Evolutionary conservation across 176 grass and related monocot species (phyloP).

Genomic region (Calamus simplicifolius): DNA sequence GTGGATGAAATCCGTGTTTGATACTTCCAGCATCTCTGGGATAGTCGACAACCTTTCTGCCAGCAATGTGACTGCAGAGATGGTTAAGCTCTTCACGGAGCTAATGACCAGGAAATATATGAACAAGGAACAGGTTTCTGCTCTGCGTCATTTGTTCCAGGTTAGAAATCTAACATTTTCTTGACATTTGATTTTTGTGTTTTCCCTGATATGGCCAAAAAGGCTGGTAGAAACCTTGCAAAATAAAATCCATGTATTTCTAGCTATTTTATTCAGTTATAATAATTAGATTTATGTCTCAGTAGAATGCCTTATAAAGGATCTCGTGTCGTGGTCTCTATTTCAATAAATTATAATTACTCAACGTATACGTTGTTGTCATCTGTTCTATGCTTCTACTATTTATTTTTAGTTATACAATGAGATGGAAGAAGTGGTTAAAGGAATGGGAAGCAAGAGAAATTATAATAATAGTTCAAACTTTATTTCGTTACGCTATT

Average conservation of each 20-base stretch:
- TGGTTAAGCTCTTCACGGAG: constrained; percentile 73
- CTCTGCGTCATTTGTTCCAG: constrained; percentile 84
- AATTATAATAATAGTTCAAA: background rate
- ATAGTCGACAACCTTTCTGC: constrained; percentile 63
- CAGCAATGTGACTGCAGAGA: constrained; percentile 77
- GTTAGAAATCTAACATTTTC: constrained; percentile 26
- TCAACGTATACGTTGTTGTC: no score
- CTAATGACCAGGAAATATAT: constrained; percentile 59
- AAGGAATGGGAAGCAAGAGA: background rate
- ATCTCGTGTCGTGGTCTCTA: no score
- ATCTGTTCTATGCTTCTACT: no score
- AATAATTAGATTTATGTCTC: no score
- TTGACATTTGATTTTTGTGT: background rate
- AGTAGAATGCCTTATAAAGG: no score
- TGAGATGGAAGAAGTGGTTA: background rate
- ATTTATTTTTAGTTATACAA: background rate
- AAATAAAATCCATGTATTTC: no score
- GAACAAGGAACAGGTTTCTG: constrained; percentile 52
- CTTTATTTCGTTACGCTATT: constrained; percentile 3
- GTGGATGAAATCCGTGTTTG: constrained; percentile 63
- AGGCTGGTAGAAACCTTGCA: no score
- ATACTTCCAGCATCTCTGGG: constrained; percentile 40
- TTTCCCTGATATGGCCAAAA: background rate
- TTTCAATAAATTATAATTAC: no score
- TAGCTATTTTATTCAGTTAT: no score